A percentile compares a stretch with the other conserved stretches of the same genome.
phyloP scores from a whole-genome alignment of 2,329 filamentous ascomycete genomes.

The Teratosphaeria destructans region DNA sequence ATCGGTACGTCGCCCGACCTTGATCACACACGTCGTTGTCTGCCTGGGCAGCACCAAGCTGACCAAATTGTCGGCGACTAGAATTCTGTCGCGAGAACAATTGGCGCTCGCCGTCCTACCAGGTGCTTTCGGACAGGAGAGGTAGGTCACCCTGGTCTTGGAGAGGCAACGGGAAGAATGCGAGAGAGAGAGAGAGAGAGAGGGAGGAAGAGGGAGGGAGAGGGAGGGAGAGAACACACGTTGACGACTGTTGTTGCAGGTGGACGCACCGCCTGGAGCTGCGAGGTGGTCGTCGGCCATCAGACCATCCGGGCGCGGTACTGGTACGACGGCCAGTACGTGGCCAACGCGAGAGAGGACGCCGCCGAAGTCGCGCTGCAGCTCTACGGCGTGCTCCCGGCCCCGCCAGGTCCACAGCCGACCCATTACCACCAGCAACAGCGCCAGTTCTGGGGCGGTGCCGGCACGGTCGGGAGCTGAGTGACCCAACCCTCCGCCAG shows the following conservation, averaged over 20 bases:
- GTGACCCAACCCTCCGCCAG: not conserved
- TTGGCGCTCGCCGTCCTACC: conserved; percentile 36
- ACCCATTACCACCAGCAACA: conserved; percentile 16
- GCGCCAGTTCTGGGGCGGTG: not conserved
- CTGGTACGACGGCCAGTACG: conserved; percentile 84
- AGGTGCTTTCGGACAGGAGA: conserved; percentile 64
- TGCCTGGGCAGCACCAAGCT: conserved; percentile 3
- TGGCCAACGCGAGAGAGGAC: conserved; percentile 82
- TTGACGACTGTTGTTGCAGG: conserved; percentile 41
- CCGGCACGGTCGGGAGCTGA: not conserved
- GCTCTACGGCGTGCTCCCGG: conserved; percentile 35
- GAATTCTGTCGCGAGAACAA: conserved; percentile 19
- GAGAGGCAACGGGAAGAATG: not conserved
- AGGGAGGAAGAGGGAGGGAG: no score
- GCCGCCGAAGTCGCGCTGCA: conserved; percentile 72
- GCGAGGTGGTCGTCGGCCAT: conserved; percentile 62
- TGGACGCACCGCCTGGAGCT: conserved; percentile 84
- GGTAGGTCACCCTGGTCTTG: conserved; percentile 38
- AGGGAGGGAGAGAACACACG: not conserved
- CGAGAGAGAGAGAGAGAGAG: no score
- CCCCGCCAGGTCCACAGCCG: conserved; percentile 12
- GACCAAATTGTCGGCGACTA: conserved; percentile 5
- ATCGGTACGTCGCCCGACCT: conserved; percentile 17
- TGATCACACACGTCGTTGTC: not conserved
- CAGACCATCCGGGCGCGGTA: conserved; percentile 60